A percentile compares a stretch with the other conserved stretches of the same genome.
Evolutionary conservation across 2,329 filamentous ascomycete species (phyloP).

Genomic region (Chrysoporthe puriensis): DNA sequence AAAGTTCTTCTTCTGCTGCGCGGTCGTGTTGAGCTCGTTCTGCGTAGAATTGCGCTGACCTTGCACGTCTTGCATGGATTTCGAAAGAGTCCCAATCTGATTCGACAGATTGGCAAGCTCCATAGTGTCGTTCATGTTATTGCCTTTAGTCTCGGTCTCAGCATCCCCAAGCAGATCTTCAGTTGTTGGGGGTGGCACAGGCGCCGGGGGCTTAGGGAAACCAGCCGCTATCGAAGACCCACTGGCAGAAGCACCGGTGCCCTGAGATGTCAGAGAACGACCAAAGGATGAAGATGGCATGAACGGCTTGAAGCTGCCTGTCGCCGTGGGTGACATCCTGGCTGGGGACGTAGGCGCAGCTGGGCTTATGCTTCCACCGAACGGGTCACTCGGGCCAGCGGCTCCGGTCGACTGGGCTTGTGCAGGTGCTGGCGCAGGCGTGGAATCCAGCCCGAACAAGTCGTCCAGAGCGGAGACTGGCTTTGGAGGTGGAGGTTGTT

Average conservation of each 20-base stretch:
- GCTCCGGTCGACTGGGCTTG: slow-evolving; percentile 75
- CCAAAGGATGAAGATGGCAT: slow-evolving; percentile 92
- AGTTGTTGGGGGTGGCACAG: slow-evolving; percentile 45
- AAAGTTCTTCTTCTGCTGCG: slow-evolving; percentile 88
- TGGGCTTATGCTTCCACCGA: slow-evolving; percentile 54
- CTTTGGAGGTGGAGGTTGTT: slow-evolving; percentile 44
- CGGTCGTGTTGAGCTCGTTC: slow-evolving; percentile 79
- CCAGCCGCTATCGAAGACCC: slow-evolving; percentile 28
- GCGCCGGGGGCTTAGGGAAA: slow-evolving; percentile 38
- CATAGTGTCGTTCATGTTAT: slow-evolving; percentile 84
- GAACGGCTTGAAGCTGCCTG: slow-evolving; percentile 80
- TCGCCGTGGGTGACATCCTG: slow-evolving; percentile 50
- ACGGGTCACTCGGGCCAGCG: slow-evolving; percentile 64
- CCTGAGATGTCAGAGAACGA: slow-evolving; percentile 75
- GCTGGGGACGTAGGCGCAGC: slow-evolving; percentile 58
- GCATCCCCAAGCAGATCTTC: slow-evolving; percentile 92
- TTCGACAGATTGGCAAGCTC: slow-evolving; percentile 96
- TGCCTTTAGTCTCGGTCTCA: slow-evolving; percentile 73
- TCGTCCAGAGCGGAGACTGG: slow-evolving; percentile 80
- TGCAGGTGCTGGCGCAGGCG: slow-evolving; percentile 53
- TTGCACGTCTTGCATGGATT: slow-evolving; percentile 93
- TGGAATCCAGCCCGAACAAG: slow-evolving; percentile 86
- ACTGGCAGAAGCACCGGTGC: slow-evolving; percentile 65
- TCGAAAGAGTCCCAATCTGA: slow-evolving; percentile 87
- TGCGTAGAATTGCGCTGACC: slow-evolving; percentile 78